phyloP scores from a whole-genome alignment of 345 rosid species.

The Geranium brycei region DNA sequence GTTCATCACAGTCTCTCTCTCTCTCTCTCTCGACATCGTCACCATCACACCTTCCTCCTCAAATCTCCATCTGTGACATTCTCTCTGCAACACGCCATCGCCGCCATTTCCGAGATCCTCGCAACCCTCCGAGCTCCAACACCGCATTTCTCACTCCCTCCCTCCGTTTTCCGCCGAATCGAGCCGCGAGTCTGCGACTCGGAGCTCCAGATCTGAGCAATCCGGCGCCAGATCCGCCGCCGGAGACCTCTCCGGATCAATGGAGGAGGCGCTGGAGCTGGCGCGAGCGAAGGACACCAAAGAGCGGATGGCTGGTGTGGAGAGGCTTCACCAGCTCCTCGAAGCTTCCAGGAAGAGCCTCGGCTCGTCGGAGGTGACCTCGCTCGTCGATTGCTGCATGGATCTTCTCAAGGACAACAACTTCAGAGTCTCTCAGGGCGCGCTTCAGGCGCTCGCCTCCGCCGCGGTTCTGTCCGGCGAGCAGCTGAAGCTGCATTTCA shows the following conservation, averaged over 20 bases:
- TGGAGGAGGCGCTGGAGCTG: conserved; percentile 96
- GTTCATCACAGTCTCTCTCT: not conserved
- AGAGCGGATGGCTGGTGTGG: conserved; percentile 99
- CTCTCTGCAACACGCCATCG: not conserved
- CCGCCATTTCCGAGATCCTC: not conserved
- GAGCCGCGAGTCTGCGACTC: conserved; percentile 8
- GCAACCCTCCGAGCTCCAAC: not conserved
- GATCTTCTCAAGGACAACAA: conserved; percentile 96
- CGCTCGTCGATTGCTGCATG: conserved; percentile 83
- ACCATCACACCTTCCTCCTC: conserved; percentile 11
- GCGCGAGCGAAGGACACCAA: conserved; percentile 95
- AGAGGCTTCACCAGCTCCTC: conserved; percentile 73
- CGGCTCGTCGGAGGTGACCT: conserved; percentile 56
- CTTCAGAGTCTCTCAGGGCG: conserved; percentile 88
- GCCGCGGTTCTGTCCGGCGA: conserved; percentile 96
- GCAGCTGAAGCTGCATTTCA: conserved; percentile 83
- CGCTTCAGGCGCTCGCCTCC: conserved; percentile 87
- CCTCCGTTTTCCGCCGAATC: conserved; percentile 5
- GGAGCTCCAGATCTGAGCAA: conserved; percentile 34
- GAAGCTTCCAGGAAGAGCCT: conserved; percentile 78
- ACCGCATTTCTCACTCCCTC: conserved; percentile 1
- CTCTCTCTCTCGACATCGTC: conserved; percentile 5
- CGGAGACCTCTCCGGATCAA: conserved; percentile 44
- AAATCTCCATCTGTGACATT: not conserved
- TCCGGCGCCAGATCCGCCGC: conserved; percentile 31